phyloP scores from a whole-genome alignment of 768 basidiomycete species.

The Boletus subparvulus region DNA sequence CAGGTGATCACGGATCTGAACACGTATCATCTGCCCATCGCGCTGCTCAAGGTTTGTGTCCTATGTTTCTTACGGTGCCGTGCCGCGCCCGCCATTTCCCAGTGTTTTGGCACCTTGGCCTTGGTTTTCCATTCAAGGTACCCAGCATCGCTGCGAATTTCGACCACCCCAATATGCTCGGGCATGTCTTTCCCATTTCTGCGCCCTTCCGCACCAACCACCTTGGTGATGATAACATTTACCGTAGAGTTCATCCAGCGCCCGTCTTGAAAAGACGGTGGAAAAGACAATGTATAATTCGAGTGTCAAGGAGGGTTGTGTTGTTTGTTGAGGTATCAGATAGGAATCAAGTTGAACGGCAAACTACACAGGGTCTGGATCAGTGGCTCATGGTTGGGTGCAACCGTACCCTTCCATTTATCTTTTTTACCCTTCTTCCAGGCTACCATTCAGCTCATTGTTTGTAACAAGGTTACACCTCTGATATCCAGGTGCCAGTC shows the following conservation, averaged over 20 bases:
- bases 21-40: constrained; percentile 85
- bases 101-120: not conserved
- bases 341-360: too few relatives aligned
- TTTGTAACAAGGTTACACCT: too few relatives aligned
- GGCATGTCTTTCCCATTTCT: constrained; percentile 67
- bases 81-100: not conserved
- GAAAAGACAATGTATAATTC: constrained; percentile 94
- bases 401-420: too few relatives aligned
- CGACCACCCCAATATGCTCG: constrained; percentile 93
- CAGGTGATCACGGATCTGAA: constrained; percentile 96
- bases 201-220: too few relatives aligned
- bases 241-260: constrained; percentile 96
- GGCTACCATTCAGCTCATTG: too few relatives aligned
- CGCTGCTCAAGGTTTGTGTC: constrained; percentile 70
- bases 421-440: too few relatives aligned
- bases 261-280: constrained; percentile 90
- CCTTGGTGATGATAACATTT: constrained; percentile 52
- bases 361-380: too few relatives aligned
- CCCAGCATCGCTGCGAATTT: constrained; percentile 86
- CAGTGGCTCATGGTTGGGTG: too few relatives aligned
- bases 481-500: too few relatives aligned
- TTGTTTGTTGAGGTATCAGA: constrained; percentile 35
- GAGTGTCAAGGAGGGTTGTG: constrained; percentile 91
- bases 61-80: not conserved
- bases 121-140: constrained; percentile 41